A percentile compares a stretch with the other conserved stretches of the same genome.
phyloP scores from a whole-genome alignment of 257 asterid species.

The Echium plantagineum region DNA sequence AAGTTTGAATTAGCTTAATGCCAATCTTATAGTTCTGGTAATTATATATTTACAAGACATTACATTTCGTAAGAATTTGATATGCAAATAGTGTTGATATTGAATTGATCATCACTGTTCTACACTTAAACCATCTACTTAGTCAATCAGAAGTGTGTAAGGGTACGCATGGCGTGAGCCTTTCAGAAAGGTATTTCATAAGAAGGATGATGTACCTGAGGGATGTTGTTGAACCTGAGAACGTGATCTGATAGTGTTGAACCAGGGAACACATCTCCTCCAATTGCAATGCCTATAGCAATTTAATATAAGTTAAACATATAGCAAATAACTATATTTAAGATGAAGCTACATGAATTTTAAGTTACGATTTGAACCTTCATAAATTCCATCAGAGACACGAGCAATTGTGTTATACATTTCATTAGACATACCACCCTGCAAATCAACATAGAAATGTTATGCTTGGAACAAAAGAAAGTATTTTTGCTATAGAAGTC shows the following conservation, averaged over 20 bases:
- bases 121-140: too few relatives aligned
- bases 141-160: too few relatives aligned
- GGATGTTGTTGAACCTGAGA: slow-evolving; percentile 90
- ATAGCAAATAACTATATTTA: slow-evolving; percentile 3
- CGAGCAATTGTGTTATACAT: slow-evolving; percentile 92
- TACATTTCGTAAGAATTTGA: too few relatives aligned
- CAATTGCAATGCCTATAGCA: slow-evolving; percentile 83
- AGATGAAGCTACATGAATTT: slow-evolving; percentile 4
- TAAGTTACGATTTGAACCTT: slow-evolving; percentile 42
- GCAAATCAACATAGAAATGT: slow-evolving; percentile 20
- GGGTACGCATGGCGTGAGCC: too few relatives aligned
- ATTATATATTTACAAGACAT: too few relatives aligned
- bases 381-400: slow-evolving; percentile 94
- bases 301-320: background rate
- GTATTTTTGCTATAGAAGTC: background rate
- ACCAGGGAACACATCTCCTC: slow-evolving; percentile 99
- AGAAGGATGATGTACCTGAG: slow-evolving; percentile 46
- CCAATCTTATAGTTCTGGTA: too few relatives aligned
- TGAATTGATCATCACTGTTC: too few relatives aligned
- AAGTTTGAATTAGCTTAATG: too few relatives aligned
- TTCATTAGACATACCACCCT: slow-evolving; percentile 99
- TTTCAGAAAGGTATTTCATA: too few relatives aligned
- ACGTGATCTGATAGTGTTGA: slow-evolving; percentile 98
- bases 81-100: too few relatives aligned
- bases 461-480: slow-evolving; percentile 8